A percentile compares a stretch with the other conserved stretches of the same genome.
phyloP scores from a whole-genome alignment of 2,329 filamentous ascomycete species.

The Fusarium brevicatenulatum region DNA sequence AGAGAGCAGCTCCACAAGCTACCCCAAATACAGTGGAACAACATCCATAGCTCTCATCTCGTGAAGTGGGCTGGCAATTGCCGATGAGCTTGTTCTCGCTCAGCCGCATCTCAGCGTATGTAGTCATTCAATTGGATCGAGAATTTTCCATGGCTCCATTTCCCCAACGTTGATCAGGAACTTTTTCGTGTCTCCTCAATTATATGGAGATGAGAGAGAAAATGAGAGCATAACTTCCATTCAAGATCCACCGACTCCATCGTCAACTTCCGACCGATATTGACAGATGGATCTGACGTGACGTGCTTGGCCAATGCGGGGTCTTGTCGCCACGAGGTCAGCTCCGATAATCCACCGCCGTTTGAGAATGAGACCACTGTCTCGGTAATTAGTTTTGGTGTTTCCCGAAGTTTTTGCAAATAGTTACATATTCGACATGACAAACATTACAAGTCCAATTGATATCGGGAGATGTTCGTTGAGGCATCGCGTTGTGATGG shows the following conservation, averaged over 20 bases:
- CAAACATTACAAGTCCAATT: not conserved
- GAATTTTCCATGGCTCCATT: not conserved
- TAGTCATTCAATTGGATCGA: not conserved
- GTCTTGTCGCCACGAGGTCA: not conserved
- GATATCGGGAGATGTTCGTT: conserved; percentile 8
- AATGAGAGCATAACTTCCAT: conserved; percentile 5
- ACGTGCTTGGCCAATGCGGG: conserved; percentile 22
- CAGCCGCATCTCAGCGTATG: not conserved
- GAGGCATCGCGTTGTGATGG: conserved; percentile 24
- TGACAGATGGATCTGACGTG: conserved; percentile 6
- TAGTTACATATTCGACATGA: not conserved
- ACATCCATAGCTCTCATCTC: not conserved
- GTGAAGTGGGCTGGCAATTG: not conserved
- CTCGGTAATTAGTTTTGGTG: not conserved
- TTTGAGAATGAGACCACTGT: not conserved
- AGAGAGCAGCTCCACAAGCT: not conserved
- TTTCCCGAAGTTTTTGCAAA: not conserved
- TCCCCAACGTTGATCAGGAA: not conserved
- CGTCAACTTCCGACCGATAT: conserved; percentile 10
- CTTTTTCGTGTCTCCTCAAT: not conserved
- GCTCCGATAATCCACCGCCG: not conserved
- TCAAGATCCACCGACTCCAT: conserved; percentile 14
- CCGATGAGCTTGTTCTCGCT: not conserved
- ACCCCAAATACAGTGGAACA: not conserved
- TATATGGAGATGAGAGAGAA: not conserved